A percentile compares a stretch with the other conserved stretches of the same genome.
Conservation (phyloP, 176 grass and related monocot species). For the Zoysia pacifica region DNA sequence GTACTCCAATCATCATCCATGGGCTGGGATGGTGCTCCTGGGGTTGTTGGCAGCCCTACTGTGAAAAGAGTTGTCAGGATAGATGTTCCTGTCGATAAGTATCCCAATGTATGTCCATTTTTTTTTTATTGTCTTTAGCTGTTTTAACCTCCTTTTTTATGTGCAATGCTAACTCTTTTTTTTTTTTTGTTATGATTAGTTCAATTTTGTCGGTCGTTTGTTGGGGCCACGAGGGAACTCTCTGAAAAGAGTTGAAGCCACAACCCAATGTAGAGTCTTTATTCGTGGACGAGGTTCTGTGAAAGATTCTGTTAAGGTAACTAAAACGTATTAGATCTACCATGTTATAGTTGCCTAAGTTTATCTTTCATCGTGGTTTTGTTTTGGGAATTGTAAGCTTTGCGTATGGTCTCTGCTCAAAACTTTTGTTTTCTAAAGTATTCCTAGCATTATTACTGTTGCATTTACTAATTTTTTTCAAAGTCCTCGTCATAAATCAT, state of each 20-base stretch:
- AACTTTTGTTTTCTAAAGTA: conserved; percentile 5
- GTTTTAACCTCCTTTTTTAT: conserved; percentile 19
- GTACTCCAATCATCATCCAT: conserved; percentile 46
- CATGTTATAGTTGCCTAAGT: conserved; percentile 22
- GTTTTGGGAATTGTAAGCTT: neutral
- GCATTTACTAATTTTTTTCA: neutral
- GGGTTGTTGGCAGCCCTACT: conserved; percentile 43
- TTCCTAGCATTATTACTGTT: neutral
- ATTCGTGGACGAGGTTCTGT: conserved; percentile 93
- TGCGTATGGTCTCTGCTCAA: neutral
- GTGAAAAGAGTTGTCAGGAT: conserved; percentile 82
- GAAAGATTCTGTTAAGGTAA: conserved; percentile 95
- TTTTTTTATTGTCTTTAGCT: conserved; percentile 1
- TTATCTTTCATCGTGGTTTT: conserved; percentile 7
- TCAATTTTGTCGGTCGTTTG: conserved; percentile 97
- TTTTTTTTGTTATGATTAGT: conserved; percentile 63
- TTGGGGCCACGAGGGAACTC: conserved; percentile 96
- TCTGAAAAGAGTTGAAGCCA: conserved; percentile 96
- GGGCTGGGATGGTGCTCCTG: conserved; percentile 62
- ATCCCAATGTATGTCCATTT: conserved; percentile 69
- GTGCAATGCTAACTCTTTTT: conserved; percentile 30
- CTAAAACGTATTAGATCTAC: conserved; percentile 36
- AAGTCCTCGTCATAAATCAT: neutral
- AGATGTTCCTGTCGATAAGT: conserved; percentile 82
- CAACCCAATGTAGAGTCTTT: conserved; percentile 96